Evolutionary conservation across 495 filamentous ascomycete genomes (phyloP).

Genomic region (Daldinia vernicosa): DNA sequence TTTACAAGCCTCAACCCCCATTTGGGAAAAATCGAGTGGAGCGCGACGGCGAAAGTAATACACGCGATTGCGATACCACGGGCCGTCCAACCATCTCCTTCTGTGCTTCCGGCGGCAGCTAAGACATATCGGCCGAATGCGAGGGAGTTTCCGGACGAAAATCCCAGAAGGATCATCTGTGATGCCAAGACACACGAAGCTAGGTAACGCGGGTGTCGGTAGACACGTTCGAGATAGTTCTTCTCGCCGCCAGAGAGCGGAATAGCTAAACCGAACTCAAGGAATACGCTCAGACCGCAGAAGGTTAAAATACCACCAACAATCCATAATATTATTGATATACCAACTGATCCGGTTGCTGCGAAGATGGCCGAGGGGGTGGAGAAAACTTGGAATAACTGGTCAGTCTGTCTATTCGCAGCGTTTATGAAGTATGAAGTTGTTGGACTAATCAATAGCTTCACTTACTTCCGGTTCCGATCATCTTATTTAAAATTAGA

Average conservation of each 20-base stretch:
- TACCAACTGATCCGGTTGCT: constrained; percentile 57
- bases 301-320: constrained; percentile 52
- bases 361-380: constrained; percentile 60
- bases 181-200: constrained; percentile 70
- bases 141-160: constrained; percentile 68
- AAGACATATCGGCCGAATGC: constrained; percentile 77
- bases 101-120: constrained; percentile 64
- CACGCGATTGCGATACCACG: constrained; percentile 73
- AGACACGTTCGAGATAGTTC: constrained; percentile 75
- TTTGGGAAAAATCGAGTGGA: constrained; percentile 69
- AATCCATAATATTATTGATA: constrained; percentile 51
- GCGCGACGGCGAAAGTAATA: constrained; percentile 67
- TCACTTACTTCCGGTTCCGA: constrained; percentile 61
- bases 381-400: constrained; percentile 54
- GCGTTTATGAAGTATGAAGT: background rate
- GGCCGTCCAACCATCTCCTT: constrained; percentile 72
- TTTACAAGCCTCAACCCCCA: constrained; percentile 75
- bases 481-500: constrained; percentile 67
- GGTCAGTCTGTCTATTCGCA: constrained; percentile 10
- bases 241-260: constrained; percentile 67
- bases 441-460: background rate
- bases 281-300: constrained; percentile 57
- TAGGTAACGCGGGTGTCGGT: constrained; percentile 69
- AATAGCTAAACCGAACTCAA: constrained; percentile 62
- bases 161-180: constrained; percentile 66